These are phyloP conservation scores for Hyphopichia fennica DNA, from an alignment of 1,139 yeast species.

Conservation along the genomic window DNA sequence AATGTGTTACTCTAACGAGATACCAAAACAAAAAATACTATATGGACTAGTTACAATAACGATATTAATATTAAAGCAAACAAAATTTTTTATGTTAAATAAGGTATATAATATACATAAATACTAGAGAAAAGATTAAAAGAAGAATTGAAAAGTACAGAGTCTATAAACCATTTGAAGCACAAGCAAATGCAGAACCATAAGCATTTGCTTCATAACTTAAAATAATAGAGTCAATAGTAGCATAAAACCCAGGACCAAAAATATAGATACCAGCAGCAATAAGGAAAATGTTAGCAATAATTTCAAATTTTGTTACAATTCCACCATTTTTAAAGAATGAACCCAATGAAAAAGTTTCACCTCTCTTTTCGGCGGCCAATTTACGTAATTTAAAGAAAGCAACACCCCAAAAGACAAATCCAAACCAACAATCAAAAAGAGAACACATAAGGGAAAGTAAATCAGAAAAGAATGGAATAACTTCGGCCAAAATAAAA, in stretches of 20 bases:
- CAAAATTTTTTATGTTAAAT: too few species aligned
- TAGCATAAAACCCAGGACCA: slow-evolving; percentile 61
- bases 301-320: slow-evolving; percentile 28
- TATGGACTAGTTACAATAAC: too few species aligned
- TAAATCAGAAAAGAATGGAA: slow-evolving; percentile 61
- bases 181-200: slow-evolving; percentile 54
- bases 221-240: slow-evolving; percentile 51
- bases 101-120: neutral
- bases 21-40: neutral
- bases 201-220: slow-evolving; percentile 48
- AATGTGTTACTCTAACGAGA: neutral
- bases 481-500: slow-evolving; percentile 59
- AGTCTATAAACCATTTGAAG: slow-evolving; percentile 33
- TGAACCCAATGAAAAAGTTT: slow-evolving; percentile 11
- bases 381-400: slow-evolving; percentile 42
- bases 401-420: slow-evolving; percentile 67
- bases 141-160: neutral
- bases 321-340: slow-evolving; percentile 19
- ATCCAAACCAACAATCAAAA: slow-evolving; percentile 67
- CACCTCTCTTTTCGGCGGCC: slow-evolving; percentile 20
- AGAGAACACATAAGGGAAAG: slow-evolving; percentile 61
- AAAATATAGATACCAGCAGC: slow-evolving; percentile 50
- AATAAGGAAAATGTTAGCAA: slow-evolving; percentile 38
- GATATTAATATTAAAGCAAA: too few species aligned
- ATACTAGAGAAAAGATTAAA: neutral